Base-by-base conservation (phyloP, 257 asterid genomes). In the Ehretia macrophylla region DNA sequence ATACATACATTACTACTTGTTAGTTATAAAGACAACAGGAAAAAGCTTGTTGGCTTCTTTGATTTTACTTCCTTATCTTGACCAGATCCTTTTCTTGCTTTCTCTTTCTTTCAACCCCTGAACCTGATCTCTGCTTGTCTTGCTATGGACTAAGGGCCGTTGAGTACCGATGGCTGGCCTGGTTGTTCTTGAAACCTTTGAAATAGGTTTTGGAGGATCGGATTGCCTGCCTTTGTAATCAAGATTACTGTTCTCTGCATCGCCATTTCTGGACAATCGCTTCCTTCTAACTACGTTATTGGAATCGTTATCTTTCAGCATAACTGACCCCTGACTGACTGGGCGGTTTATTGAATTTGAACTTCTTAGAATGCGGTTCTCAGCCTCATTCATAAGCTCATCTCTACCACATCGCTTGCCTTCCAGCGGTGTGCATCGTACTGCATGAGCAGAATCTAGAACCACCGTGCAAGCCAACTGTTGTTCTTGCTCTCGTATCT, bases 1-100 rank as follows among this genome's bases (percentile, higher is more conserved):
- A 27, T 27, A 27, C 35, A 27, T 27, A 27, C 4, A 27, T 6
- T 27, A 27, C 35, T 1, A 21, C 0, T 17, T 44, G 48, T 51
- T 63, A 44, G 19, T 51, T 17, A 27, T 27, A 53, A 32, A 60
- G 72, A 60, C 77, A 59, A 63, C 59, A 54, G 48, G 12, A 32
- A 54, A n/a, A 54, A n/a, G 6, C 10, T 38, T 22, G 57, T 62
- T 56, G 78, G 65, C 74, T 67, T 67, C 54, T 63, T 39, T 20
- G 23, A 42, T 18, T 23, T 56, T 45, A 59, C 46, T 17, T 57
- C 55, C 47, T 77, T 68, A 87, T 59, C 96, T 86, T 55, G 87
- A 65, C 96, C 99, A 92, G 69, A 83, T 67, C 73, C 96, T 86
- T 77, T 84, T 92, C 85, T 88, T 88, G 80, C 68, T 72, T 11